These are phyloP conservation scores for Pseudopithomyces chartarum DNA, from an alignment of 2,329 filamentous ascomycete species.

Conservation along the genomic window DNA sequence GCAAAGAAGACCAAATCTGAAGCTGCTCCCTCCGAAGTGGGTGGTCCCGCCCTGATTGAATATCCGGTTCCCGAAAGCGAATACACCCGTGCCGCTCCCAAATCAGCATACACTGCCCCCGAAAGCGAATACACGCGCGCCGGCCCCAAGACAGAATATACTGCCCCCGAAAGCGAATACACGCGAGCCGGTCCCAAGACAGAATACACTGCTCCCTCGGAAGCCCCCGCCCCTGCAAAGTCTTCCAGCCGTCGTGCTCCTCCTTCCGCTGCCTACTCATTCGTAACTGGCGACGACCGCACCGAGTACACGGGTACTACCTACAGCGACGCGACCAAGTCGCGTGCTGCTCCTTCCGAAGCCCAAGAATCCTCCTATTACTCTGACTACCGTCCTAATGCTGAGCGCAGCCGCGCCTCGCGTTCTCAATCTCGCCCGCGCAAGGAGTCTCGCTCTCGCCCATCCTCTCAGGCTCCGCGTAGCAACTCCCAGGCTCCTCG, in stretches of 20 bases:
- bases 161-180: slow-evolving; percentile 11
- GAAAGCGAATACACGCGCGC: slow-evolving; percentile 19
- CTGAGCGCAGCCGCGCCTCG: slow-evolving; percentile 26
- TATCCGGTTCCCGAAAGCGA: slow-evolving; percentile 8
- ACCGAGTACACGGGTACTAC: slow-evolving; percentile 48
- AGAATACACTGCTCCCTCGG: slow-evolving; percentile 37
- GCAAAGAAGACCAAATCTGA: slow-evolving; percentile 45
- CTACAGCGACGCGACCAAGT: slow-evolving; percentile 40
- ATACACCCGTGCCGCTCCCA: slow-evolving; percentile 23
- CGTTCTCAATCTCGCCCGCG: slow-evolving; percentile 22
- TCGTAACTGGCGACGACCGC: slow-evolving; percentile 52
- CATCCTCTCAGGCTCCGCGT: slow-evolving; percentile 38
- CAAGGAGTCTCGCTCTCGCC: slow-evolving; percentile 34
- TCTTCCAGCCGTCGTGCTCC: slow-evolving; percentile 32
- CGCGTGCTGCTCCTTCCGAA: slow-evolving; percentile 30
- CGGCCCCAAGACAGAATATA: slow-evolving; percentile 23
- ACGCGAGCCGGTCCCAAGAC: slow-evolving; percentile 27
- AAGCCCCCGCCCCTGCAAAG: slow-evolving; percentile 19
- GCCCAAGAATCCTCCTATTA: slow-evolving; percentile 44
- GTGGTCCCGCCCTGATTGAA: slow-evolving; percentile 29
- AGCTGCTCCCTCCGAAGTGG: slow-evolving; percentile 30
- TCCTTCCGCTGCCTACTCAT: slow-evolving; percentile 53
- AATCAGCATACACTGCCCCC: slow-evolving; percentile 2
- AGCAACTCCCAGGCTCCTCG: slow-evolving; percentile 36
- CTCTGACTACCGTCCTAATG: slow-evolving; percentile 48